phyloP scores from a whole-genome alignment of 345 rosid genomes.

The Alliaria petiolata region DNA sequence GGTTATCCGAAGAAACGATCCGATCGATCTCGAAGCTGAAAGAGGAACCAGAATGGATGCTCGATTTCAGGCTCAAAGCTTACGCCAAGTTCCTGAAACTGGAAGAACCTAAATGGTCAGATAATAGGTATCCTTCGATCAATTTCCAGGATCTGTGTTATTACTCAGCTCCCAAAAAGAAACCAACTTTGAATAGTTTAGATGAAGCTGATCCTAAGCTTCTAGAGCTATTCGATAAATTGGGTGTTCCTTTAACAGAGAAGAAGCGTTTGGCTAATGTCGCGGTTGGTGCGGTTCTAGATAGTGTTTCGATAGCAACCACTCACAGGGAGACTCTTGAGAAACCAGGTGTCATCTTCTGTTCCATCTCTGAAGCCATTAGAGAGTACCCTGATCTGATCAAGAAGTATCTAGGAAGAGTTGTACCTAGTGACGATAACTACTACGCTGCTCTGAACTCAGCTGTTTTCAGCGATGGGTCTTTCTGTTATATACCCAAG shows the following conservation, averaged over 20 bases:
- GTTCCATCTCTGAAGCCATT: conserved; percentile 86
- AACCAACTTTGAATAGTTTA: conserved; percentile 68
- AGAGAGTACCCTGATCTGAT: conserved; percentile 74
- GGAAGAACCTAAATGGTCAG: conserved; percentile 87
- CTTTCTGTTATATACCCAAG: conserved; percentile 77
- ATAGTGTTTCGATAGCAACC: conserved; percentile 87
- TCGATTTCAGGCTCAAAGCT: conserved; percentile 68
- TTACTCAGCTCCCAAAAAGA: conserved; percentile 88
- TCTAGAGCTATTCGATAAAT: conserved; percentile 62
- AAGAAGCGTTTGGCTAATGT: conserved; percentile 79
- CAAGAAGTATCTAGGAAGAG: conserved; percentile 76
- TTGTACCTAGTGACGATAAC: conserved; percentile 87
- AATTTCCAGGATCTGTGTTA: conserved; percentile 84
- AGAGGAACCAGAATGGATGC: conserved; percentile 93
- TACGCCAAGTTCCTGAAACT: conserved; percentile 65
- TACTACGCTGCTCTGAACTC: conserved; percentile 81
- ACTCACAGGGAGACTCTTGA: conserved; percentile 71
- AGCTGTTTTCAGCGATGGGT: conserved; percentile 93
- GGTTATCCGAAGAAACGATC: conserved; percentile 69
- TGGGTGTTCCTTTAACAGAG: conserved; percentile 72
- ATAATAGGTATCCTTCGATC: conserved; percentile 62
- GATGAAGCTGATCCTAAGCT: conserved; percentile 91
- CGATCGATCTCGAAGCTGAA: conserved; percentile 60
- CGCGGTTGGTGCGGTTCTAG: conserved; percentile 90
- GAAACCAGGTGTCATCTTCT: conserved; percentile 83